Conservation (phyloP, 345 rosid genomes). For the Aegle marmelos region DNA sequence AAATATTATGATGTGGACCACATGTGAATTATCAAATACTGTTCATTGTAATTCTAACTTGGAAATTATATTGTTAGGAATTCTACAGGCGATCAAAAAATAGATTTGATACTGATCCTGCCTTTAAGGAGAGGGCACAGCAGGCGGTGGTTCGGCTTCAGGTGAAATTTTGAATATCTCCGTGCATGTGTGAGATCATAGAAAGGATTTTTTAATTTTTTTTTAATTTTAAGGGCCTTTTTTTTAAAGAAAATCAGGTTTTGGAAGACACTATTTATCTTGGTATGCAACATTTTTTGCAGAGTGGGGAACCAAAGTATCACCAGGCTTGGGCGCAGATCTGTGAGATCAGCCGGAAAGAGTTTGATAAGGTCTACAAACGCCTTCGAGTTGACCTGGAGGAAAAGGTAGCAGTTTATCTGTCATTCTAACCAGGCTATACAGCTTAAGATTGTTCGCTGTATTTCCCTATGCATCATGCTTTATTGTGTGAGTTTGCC, state of each 20-base stretch:
- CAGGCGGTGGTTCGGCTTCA: slow-evolving; percentile 91
- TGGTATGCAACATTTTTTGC: slow-evolving; percentile 9
- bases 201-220: not conserved
- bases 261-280: slow-evolving; percentile 1
- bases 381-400: slow-evolving; percentile 77
- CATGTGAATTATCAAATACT: not conserved
- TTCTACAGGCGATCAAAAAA: slow-evolving; percentile 82
- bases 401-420: slow-evolving; percentile 60
- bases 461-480: not conserved
- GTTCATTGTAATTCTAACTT: slow-evolving; percentile 23
- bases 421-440: not conserved
- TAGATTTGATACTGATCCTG: slow-evolving; percentile 68
- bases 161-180: slow-evolving; percentile 34
- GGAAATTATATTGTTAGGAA: slow-evolving; percentile 37
- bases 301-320: slow-evolving; percentile 86
- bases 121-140: slow-evolving; percentile 86
- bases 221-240: not conserved
- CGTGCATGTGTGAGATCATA: not conserved
- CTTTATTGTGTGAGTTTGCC: not conserved
- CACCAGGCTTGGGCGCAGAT: slow-evolving; percentile 82
- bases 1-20: not conserved
- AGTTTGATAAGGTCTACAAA: slow-evolving; percentile 77
- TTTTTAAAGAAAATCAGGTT: not conserved
- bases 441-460: not conserved
- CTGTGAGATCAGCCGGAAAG: slow-evolving; percentile 71